A percentile compares a stretch with the other conserved stretches of the same genome.
Conservation (phyloP, 1,139 yeast species). For the Lodderomyces metapsilosis region DNA sequence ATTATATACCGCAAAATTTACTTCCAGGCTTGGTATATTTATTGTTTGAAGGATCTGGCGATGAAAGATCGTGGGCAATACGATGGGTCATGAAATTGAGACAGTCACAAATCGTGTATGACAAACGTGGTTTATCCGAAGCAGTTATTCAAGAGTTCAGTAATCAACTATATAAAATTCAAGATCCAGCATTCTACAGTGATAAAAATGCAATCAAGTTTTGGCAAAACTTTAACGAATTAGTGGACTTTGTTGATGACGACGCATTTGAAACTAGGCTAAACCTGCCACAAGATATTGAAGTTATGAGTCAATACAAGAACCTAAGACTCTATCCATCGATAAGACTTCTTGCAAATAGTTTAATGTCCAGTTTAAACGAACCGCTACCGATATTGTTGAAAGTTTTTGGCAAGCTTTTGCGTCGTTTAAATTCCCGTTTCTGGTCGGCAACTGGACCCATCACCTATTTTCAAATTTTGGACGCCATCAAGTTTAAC, state of each 20-base stretch:
- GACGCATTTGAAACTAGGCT: conserved; percentile 40
- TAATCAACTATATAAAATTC: conserved; percentile 50
- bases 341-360: conserved; percentile 46
- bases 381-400: conserved; percentile 57
- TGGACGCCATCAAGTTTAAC: conserved; percentile 51
- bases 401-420: conserved; percentile 42
- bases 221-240: conserved; percentile 49
- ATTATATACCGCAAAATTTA: conserved; percentile 15
- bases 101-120: conserved; percentile 1
- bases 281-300: conserved; percentile 45
- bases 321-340: conserved; percentile 45
- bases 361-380: conserved; percentile 48
- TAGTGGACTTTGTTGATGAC: conserved; percentile 41
- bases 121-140: conserved; percentile 21
- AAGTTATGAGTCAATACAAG: conserved; percentile 35
- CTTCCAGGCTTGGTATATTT: conserved; percentile 52
- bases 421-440: conserved; percentile 34
- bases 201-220: conserved; percentile 45
- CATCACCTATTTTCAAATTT: conserved; percentile 47
- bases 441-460: conserved; percentile 58
- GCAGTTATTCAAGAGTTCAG: conserved; percentile 55
- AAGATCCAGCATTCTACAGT: conserved; percentile 47
- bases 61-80: conserved; percentile 35
- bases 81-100: conserved; percentile 17
- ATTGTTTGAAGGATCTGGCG: conserved; percentile 50